Percentiles rank a stretch among this genome's conserved stretches.
Conservation (phyloP, 2,329 filamentous ascomycete genomes). For the Arthrinium puccinioides region DNA sequence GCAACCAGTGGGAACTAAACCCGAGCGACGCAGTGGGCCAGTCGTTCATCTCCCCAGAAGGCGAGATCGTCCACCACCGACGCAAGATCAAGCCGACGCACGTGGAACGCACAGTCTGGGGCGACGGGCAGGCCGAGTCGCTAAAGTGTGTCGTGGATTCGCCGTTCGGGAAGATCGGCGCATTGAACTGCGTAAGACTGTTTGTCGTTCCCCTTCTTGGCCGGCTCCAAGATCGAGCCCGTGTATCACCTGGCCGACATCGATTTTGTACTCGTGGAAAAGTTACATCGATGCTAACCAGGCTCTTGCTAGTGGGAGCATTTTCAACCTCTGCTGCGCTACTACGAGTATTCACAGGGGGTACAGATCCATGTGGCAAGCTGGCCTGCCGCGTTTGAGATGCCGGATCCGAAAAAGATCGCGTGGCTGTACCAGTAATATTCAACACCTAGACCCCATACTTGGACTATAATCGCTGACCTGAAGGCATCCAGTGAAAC, state of each 20-base stretch:
- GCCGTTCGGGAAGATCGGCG: conserved; percentile 43
- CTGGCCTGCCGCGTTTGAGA: conserved; percentile 26
- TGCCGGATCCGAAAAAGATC: conserved; percentile 25
- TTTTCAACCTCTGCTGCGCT: conserved; percentile 36
- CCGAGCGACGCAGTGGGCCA: conserved; percentile 30
- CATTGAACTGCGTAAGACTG: conserved; percentile 47
- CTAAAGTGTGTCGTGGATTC: conserved; percentile 43
- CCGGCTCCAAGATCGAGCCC: too few species aligned
- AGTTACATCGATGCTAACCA: too few species aligned
- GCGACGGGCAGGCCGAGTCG: conserved; percentile 50
- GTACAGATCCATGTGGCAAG: conserved; percentile 26
- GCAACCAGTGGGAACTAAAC: background rate
- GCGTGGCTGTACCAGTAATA: conserved; percentile 28
- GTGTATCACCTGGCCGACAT: too few species aligned
- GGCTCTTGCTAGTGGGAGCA: too few species aligned
- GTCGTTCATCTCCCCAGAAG: conserved; percentile 42
- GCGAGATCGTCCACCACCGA: conserved; percentile 36
- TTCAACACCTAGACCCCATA: too few species aligned
- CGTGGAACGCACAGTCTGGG: conserved; percentile 40
- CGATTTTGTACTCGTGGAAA: too few species aligned
- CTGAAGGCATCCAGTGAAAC: too few species aligned
- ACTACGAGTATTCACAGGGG: conserved; percentile 26
- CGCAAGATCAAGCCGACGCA: conserved; percentile 46
- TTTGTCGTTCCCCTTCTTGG: too few species aligned
- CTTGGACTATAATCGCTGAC: too few species aligned